Conservation (phyloP, 2,329 filamentous ascomycete species). For the Pseudocercospora musae region DNA sequence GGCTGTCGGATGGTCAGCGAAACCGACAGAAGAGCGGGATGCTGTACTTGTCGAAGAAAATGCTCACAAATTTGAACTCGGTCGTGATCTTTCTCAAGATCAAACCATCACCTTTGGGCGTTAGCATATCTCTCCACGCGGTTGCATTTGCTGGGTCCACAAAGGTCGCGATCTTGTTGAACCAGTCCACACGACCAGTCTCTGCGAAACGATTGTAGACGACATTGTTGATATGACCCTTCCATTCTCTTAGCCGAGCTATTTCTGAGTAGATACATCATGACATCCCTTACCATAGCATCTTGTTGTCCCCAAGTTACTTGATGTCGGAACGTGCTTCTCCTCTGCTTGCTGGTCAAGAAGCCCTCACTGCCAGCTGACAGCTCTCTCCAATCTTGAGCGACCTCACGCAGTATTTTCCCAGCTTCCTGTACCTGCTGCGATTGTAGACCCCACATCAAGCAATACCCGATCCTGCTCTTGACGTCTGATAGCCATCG, state of each 20-base stretch:
- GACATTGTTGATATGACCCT: conserved; percentile 81
- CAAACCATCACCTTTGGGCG: conserved; percentile 63
- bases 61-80: conserved; percentile 77
- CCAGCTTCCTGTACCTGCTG: conserved; percentile 58
- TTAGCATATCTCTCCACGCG: conserved; percentile 68
- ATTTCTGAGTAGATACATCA: conserved; percentile 7
- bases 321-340: conserved; percentile 61
- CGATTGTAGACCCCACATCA: conserved; percentile 66
- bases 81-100: conserved; percentile 77
- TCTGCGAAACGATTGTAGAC: conserved; percentile 82
- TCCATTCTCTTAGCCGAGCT: conserved; percentile 20
- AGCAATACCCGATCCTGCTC: conserved; percentile 67
- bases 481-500: conserved; percentile 70
- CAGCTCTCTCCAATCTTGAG: conserved; percentile 67
- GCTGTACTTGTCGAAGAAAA: not conserved
- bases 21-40: conserved; percentile 34
- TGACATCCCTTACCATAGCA: conserved; percentile 45
- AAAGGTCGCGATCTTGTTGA: conserved; percentile 63
- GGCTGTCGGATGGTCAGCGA: conserved; percentile 52
- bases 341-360: conserved; percentile 60
- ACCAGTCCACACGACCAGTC: conserved; percentile 75
- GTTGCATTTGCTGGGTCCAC: conserved; percentile 59
- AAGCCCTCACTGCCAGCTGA: conserved; percentile 73
- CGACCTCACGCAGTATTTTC: conserved; percentile 57
- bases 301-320: conserved; percentile 85